Conservation (phyloP, 345 rosid genomes). For the Eutrema japonicum region DNA sequence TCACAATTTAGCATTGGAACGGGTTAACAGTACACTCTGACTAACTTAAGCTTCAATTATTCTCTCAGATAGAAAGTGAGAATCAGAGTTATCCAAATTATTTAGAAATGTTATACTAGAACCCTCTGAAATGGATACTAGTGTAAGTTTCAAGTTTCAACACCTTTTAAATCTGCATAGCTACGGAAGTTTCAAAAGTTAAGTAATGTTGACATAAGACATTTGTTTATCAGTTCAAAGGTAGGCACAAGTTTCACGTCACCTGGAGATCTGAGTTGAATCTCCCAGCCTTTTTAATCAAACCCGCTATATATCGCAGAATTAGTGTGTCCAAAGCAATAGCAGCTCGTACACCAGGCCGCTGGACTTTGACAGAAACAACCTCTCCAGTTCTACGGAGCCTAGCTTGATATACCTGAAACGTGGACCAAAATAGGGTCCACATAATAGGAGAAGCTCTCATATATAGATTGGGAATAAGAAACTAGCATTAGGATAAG, state of each 20-base stretch:
- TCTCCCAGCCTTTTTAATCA: slow-evolving; percentile 66
- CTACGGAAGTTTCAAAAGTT: slow-evolving; percentile 14
- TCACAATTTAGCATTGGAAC: slow-evolving; percentile 35
- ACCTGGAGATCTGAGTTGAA: slow-evolving; percentile 92
- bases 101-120: neutral
- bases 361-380: slow-evolving; percentile 94
- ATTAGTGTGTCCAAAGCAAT: slow-evolving; percentile 88
- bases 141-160: slow-evolving; percentile 21
- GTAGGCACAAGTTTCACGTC: slow-evolving; percentile 29
- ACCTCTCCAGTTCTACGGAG: slow-evolving; percentile 61
- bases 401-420: slow-evolving; percentile 91
- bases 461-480: slow-evolving; percentile 12
- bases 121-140: slow-evolving; percentile 11
- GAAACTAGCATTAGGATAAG: slow-evolving; percentile 13
- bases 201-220: slow-evolving; percentile 9
- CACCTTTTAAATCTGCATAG: neutral
- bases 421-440: slow-evolving; percentile 25
- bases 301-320: slow-evolving; percentile 74
- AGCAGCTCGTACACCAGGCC: slow-evolving; percentile 96
- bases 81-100: neutral
- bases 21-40: slow-evolving; percentile 13
- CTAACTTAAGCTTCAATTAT: slow-evolving; percentile 2
- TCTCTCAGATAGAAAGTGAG: slow-evolving; percentile 18
- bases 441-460: slow-evolving; percentile 7
- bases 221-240: neutral